Evolutionary conservation across 768 basidiomycete genomes (phyloP), one percentile per base, ranked within the genome.

Genomic region (Rhodocollybia butyracea): DNA sequence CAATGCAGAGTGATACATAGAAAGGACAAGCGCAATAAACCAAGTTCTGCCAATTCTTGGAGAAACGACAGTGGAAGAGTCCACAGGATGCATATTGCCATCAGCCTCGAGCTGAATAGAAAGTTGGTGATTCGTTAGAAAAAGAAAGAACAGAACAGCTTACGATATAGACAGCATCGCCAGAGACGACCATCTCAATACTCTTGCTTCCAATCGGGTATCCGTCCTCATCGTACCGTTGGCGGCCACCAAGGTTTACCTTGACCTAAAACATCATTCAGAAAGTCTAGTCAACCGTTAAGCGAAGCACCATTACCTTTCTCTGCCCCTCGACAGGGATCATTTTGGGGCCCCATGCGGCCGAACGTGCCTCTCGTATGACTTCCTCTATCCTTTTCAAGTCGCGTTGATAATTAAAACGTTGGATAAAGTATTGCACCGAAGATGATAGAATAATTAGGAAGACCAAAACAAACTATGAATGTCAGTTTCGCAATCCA

Each of bases 331-430:
- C 77, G 24, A 78, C 46, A 1, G 87, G 89, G 15, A 77, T 72
- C 72, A 87, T 68, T 65, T 88, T 91, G 3, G 87, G 78, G 11
- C 93, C 93, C 91, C 92, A 95, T 6, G 93, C 93, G 11, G 84
- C 80, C 38, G 77, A 60, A 55, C 79, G 79, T n/a, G 92, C 93
- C 45, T 85, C 79, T 41, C 62, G 61, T 4, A 82, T 70, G 60
- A 88, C 81, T 39, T 70, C 66, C 32, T 86, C 82, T 36, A 99
- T 83, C 31, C 88, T 82, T 42, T 73, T 73, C 45, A 89, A 63
- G 64, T 97, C 91, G 29, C 81, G 80, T 57, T 74, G 82, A 69
- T 91, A 86, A 66, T 89, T 95, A 59, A 96, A 73, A 52, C 72
- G 73, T 60, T 93, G 90, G 46, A 94, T 80, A 26, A 94, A 59